Evolutionary conservation across 2,329 filamentous ascomycete species (phyloP), one percentile per base, ranked within the genome.

Genomic region (Elsinoe arachidis): DNA sequence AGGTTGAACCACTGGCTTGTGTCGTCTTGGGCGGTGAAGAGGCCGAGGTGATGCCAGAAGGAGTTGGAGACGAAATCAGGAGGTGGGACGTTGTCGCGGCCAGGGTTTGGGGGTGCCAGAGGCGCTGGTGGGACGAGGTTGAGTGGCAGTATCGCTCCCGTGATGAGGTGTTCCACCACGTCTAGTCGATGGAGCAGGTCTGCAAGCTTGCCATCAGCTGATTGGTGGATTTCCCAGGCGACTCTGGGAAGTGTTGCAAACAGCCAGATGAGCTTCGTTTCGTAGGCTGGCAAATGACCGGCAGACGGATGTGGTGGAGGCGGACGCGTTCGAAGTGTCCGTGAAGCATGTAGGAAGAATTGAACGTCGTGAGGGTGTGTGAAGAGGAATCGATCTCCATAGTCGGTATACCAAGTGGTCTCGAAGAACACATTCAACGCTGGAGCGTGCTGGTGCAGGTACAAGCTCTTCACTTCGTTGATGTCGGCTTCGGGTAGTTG

Each of bases 21-120:
- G 59, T 87, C 82, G 61, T 84, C 80, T 30, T 79, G 80, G 17
- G 84, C 74, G 38, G 84, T 82, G 26, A 88, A 90, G 61, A 86
- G 81, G 53, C 84, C 90, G 14, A 96, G 77, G 23, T 81, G 79
- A 66, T 85, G 82, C 91, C 91, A 96, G 72, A 96, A 96, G 60
- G 88, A 83, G 55, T 88, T 76, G 63, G 91, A 85, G 33, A 63
- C 65, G 34, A 69, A 65, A 58, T 71, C 72, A n/a, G 57, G 57
- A 34, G 59, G 51, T 10, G 59, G 59, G 54, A 52, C 14, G 30
- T 23, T 23, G 14, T 56, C 34, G 14, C 17, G 39, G 3, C 21
- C 9, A 39, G 53, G 21, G 12, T 43, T 55, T 26, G 15, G 43
- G 66, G 64, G n/a, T 69, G 68, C 43, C 69, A 67, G 59, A 67